Evolutionary conservation across 1,284 basidiomycete species (phyloP).

Genomic region (Sporisorium sorghi): DNA sequence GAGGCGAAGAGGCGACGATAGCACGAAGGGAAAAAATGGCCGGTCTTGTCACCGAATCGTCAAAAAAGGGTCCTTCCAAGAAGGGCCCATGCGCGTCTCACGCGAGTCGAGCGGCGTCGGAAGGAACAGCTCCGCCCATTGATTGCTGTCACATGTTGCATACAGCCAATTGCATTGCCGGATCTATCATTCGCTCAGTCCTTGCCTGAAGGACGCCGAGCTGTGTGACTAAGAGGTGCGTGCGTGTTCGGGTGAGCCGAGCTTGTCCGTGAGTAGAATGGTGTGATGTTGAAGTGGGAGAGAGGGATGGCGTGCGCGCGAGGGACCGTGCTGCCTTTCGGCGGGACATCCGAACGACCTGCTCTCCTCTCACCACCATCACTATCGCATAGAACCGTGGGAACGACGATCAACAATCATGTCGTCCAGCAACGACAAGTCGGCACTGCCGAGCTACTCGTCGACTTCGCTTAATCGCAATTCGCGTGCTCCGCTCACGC

Average conservation of each 20-base stretch:
- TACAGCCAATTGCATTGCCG: slow-evolving; percentile 25
- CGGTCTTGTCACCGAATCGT: slow-evolving; percentile 2
- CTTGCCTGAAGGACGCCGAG: neutral
- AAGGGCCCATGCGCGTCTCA: slow-evolving; percentile 2
- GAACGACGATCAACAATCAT: slow-evolving; percentile 7
- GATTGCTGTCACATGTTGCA: neutral
- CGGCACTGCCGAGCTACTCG: slow-evolving; percentile 32
- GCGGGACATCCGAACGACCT: neutral
- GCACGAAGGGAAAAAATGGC: neutral
- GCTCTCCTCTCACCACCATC: slow-evolving; percentile 1
- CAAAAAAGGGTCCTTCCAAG: neutral
- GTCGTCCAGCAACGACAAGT: slow-evolving; percentile 22
- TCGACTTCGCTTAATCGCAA: slow-evolving; percentile 16
- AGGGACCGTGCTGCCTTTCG: neutral
- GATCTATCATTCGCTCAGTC: neutral
- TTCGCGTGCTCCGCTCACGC: slow-evolving; percentile 9
- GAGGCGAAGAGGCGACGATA: neutral
- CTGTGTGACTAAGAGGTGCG: neutral
- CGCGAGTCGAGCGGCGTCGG: slow-evolving; percentile 29
- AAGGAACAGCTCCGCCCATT: slow-evolving; percentile 29
- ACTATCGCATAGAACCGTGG: neutral
- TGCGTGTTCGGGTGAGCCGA: neutral
- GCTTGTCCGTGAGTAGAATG: neutral
- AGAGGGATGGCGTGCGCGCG: neutral
- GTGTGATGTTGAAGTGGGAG: neutral